These are phyloP conservation scores for Fusarium sp. DNA, from an alignment of 2,329 filamentous ascomycete genomes.

Conservation along the genomic window DNA sequence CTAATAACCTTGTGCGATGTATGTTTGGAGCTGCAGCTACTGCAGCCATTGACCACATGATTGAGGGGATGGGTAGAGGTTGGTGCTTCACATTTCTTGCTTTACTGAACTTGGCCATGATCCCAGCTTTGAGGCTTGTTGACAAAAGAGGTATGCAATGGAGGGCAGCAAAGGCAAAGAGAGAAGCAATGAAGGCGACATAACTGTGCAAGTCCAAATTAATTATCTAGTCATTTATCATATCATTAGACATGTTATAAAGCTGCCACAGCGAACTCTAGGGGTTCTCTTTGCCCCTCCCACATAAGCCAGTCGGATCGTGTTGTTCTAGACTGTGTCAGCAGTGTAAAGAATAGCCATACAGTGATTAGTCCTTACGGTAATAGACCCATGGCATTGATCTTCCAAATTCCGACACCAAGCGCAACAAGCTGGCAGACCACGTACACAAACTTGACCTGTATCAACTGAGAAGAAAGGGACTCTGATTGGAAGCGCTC, in stretches of 20 bases:
- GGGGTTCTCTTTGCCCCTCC: conserved; percentile 79
- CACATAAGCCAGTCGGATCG: conserved; percentile 98
- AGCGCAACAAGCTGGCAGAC: conserved; percentile 87
- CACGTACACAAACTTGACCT: conserved; percentile 90
- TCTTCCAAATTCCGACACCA: conserved; percentile 92
- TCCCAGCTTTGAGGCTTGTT: conserved; percentile 64
- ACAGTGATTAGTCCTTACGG: conserved; percentile 71
- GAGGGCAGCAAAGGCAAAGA: conserved; percentile 63
- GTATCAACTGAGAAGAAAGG: conserved; percentile 78
- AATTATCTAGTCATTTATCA: conserved; percentile 22
- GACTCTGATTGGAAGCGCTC: conserved; percentile 87
- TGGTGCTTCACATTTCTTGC: conserved; percentile 73
- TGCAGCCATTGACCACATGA: conserved; percentile 70
- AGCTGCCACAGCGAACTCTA: conserved; percentile 75
- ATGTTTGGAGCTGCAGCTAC: conserved; percentile 70
- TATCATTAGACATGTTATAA: conserved; percentile 56
- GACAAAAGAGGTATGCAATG: conserved; percentile 62
- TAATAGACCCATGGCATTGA: conserved; percentile 94
- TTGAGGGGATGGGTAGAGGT: conserved; percentile 67
- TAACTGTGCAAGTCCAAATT: not conserved
- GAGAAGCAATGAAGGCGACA: conserved; percentile 41
- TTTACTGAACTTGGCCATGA: conserved; percentile 61
- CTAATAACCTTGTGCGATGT: conserved; percentile 74
- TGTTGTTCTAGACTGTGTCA: conserved; percentile 74
- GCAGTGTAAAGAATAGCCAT: not conserved